Conservation (phyloP, 208 protist species). For the Borovskyia barvae region DNA sequence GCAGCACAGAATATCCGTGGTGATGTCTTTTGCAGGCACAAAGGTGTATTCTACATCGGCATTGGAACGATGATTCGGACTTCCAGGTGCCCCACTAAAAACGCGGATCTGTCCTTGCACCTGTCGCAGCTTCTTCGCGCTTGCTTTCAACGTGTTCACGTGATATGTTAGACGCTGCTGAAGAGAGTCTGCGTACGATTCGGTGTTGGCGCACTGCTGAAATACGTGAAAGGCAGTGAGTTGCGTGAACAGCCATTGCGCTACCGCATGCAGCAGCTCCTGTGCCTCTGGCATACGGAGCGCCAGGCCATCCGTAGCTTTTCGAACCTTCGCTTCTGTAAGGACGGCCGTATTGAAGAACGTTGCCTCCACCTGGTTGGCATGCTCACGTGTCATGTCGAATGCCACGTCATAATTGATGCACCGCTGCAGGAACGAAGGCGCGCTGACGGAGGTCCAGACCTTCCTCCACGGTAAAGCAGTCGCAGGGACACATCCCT, state of each 20-base stretch:
- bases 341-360: conserved; percentile 20
- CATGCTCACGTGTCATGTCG: conserved; percentile 37
- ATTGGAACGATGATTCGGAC: neutral
- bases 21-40: conserved; percentile 13
- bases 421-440: conserved; percentile 38
- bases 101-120: conserved; percentile 33
- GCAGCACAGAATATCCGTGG: conserved; percentile 30
- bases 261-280: conserved; percentile 22
- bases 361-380: conserved; percentile 18
- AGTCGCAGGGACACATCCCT: conserved; percentile 14
- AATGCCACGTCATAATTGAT: conserved; percentile 35
- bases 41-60: conserved; percentile 26
- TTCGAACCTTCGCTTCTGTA: conserved; percentile 21
- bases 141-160: conserved; percentile 35
- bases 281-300: neutral
- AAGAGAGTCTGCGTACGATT: conserved; percentile 38
- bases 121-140: conserved; percentile 26
- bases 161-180: conserved; percentile 43
- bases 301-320: neutral
- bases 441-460: conserved; percentile 27
- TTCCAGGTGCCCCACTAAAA: conserved; percentile 14
- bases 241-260: conserved; percentile 51
- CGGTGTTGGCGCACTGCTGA: conserved; percentile 30
- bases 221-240: conserved; percentile 34
- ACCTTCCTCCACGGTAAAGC: conserved; percentile 40